Percentiles rank a stretch among this genome's conserved stretches.
Conservation (phyloP, 2,329 filamentous ascomycete species). For the Claviceps sp. region DNA sequence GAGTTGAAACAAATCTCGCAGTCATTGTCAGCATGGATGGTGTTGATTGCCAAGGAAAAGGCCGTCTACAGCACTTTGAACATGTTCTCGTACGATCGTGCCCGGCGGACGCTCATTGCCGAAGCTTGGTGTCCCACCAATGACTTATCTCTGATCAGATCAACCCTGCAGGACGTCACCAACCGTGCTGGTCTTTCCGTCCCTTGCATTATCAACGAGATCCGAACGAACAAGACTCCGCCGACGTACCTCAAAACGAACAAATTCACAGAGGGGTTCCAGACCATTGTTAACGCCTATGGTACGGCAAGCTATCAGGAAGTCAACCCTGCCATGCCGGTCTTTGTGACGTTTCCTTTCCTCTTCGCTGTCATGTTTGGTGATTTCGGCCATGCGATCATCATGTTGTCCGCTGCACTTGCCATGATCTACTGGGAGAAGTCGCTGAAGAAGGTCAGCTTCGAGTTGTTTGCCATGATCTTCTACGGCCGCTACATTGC, state of each 20-base stretch:
- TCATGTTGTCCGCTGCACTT: conserved; percentile 71
- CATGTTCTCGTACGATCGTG: conserved; percentile 90
- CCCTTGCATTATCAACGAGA: conserved; percentile 96
- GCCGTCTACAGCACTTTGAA: conserved; percentile 93
- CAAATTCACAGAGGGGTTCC: conserved; percentile 95
- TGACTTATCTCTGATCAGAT: conserved; percentile 76
- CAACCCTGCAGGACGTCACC: conserved; percentile 91
- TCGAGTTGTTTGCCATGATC: conserved; percentile 95
- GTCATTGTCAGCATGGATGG: conserved; percentile 91
- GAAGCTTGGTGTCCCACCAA: conserved; percentile 97
- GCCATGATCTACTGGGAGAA: conserved; percentile 98
- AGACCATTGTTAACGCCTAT: conserved; percentile 98
- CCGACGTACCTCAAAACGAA: conserved; percentile 97
- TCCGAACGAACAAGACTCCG: conserved; percentile 91
- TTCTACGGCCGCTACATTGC: conserved; percentile 99
- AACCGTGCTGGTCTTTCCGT: conserved; percentile 93
- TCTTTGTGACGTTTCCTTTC: conserved; percentile 98
- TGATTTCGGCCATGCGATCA: conserved; percentile 83
- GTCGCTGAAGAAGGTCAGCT: conserved; percentile 77
- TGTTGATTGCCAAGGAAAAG: conserved; percentile 96
- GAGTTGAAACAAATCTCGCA: conserved; percentile 90
- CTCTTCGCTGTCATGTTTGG: conserved; percentile 99
- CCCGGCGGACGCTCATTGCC: conserved; percentile 88
- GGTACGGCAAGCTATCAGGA: conserved; percentile 95
- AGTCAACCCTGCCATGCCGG: conserved; percentile 89